phyloP scores from a whole-genome alignment of 768 basidiomycete genomes.

The Cystobasidium onofrii region DNA sequence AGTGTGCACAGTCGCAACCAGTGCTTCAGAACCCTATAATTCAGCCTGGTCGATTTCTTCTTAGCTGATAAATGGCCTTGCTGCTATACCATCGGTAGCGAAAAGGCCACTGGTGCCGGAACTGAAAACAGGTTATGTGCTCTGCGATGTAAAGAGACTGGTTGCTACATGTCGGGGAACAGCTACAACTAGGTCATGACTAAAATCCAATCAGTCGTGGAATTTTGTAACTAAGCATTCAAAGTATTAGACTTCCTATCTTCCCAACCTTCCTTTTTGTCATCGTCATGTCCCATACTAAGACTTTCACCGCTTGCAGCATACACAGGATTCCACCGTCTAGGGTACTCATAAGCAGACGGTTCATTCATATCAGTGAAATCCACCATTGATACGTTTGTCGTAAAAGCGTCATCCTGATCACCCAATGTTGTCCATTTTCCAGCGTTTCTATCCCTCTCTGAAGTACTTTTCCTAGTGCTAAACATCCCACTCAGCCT shows the following conservation, averaged over 20 bases:
- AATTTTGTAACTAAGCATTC: no score
- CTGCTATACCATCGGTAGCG: no score
- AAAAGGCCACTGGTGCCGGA: no score
- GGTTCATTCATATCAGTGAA: neutral
- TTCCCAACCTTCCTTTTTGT: neutral
- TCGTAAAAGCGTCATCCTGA: slow-evolving; percentile 12
- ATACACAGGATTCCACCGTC: neutral
- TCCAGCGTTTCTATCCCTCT: neutral
- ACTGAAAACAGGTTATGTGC: no score
- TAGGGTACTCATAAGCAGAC: neutral
- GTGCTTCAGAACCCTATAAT: no score
- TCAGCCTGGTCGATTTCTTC: no score
- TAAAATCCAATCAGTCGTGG: no score
- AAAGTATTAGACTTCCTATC: neutral
- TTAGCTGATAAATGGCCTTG: no score
- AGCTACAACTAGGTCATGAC: no score
- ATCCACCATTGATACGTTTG: slow-evolving; percentile 19
- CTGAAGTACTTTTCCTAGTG: neutral
- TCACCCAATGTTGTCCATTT: slow-evolving; percentile 5
- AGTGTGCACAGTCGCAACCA: no score
- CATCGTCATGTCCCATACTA: neutral
- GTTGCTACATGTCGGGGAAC: no score
- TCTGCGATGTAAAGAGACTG: no score
- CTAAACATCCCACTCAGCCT: neutral
- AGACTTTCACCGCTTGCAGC: slow-evolving; percentile 24